These are phyloP conservation scores for Trametes pubescens DNA, from an alignment of 1,284 basidiomycete genomes.

Conservation along the genomic window DNA sequence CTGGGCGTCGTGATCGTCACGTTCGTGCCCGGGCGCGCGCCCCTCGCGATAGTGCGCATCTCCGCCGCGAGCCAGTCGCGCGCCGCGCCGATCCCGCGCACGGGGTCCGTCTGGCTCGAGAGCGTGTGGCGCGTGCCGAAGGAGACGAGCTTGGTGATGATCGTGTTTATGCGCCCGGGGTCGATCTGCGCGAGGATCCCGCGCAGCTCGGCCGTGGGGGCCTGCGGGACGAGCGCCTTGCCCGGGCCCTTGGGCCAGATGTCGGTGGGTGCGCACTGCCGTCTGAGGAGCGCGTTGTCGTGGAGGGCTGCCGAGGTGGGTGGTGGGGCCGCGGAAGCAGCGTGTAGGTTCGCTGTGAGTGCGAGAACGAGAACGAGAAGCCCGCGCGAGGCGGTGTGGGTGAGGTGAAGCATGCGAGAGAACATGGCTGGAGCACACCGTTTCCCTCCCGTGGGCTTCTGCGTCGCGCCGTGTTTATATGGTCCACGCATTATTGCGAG, in stretches of 20 bases:
- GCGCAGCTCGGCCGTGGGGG: conserved; percentile 52
- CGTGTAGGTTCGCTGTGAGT: conserved; percentile 16
- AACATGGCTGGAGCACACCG: conserved; percentile 14
- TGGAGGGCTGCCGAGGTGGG: conserved; percentile 17
- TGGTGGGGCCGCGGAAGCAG: conserved; percentile 4
- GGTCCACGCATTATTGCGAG: not conserved
- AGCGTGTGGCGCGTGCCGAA: conserved; percentile 63
- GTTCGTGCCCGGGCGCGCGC: conserved; percentile 50
- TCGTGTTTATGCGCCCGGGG: conserved; percentile 52
- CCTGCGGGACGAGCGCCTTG: conserved; percentile 48
- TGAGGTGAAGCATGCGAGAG: conserved; percentile 14
- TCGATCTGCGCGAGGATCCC: conserved; percentile 55
- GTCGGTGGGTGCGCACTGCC: conserved; percentile 39
- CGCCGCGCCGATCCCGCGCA: conserved; percentile 61
- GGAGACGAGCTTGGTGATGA: conserved; percentile 58
- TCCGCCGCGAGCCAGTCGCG: conserved; percentile 61
- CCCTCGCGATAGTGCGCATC: conserved; percentile 51
- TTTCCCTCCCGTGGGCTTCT: not conserved
- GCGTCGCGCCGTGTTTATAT: conserved; percentile 4
- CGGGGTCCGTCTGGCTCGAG: conserved; percentile 59
- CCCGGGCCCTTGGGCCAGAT: conserved; percentile 60
- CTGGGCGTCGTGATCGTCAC: conserved; percentile 57
- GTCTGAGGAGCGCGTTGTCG: conserved; percentile 22
- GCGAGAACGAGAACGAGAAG: conserved; percentile 26
- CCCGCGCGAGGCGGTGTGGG: conserved; percentile 2